Percentiles rank a stretch among this genome's conserved stretches.
Evolutionary conservation across 2,329 filamentous ascomycete genomes (phyloP).

Genomic region (Colletotrichum melonis): DNA sequence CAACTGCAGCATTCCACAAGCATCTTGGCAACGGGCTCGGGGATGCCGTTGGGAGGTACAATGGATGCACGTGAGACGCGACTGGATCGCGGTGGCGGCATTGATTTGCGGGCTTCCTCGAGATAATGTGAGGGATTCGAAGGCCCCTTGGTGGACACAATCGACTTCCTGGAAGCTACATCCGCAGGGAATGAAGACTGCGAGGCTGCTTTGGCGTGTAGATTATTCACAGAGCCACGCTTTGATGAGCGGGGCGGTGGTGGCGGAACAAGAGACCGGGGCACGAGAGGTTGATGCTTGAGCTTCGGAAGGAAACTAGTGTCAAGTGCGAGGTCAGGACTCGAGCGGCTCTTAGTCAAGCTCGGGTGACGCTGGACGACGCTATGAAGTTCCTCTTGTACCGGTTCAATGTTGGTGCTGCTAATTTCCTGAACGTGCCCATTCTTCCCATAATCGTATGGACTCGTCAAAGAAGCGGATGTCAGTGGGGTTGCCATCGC

Average conservation of each 20-base stretch:
- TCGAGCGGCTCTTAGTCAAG: conserved; percentile 41
- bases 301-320: conserved; percentile 50
- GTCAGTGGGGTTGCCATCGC: conserved; percentile 10
- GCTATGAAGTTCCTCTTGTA: background rate
- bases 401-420: background rate
- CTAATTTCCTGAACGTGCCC: background rate
- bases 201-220: conserved; percentile 29
- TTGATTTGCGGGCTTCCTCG: conserved; percentile 32
- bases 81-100: conserved; percentile 17
- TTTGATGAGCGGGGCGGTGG: conserved; percentile 39
- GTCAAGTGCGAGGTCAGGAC: conserved; percentile 34
- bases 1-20: conserved; percentile 74
- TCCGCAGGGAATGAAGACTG: conserved; percentile 12
- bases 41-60: conserved; percentile 19
- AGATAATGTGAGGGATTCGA: conserved; percentile 28
- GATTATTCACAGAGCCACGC: conserved; percentile 10
- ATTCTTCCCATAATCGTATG: conserved; percentile 6
- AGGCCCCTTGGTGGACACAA: conserved; percentile 11
- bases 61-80: conserved; percentile 26
- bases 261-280: conserved; percentile 20
- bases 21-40: conserved; percentile 67
- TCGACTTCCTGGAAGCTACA: conserved; percentile 1
- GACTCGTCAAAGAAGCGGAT: conserved; percentile 13
- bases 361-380: conserved; percentile 28
- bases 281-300: conserved; percentile 51